Percentiles rank a stretch among this genome's conserved stretches.
These are phyloP conservation scores for Parathielavia hyrcaniae DNA, from an alignment of 495 filamentous ascomycete genomes.

Conservation along the genomic window DNA sequence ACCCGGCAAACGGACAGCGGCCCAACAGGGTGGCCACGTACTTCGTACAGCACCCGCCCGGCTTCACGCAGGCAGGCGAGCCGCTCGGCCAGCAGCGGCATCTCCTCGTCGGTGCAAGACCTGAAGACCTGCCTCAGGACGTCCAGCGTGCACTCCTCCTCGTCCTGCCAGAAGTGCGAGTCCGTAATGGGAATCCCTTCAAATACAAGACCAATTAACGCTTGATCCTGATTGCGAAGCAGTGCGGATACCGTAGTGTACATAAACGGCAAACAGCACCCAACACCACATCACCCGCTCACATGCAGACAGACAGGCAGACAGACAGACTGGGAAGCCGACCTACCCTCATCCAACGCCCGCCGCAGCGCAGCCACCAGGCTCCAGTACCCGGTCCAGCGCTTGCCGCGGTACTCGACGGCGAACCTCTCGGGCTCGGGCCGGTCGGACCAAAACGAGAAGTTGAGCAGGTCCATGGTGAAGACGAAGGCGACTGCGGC, in stretches of 20 bases:
- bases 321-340: slow-evolving; percentile 8
- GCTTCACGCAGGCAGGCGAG: slow-evolving; percentile 78
- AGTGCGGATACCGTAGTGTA: background rate
- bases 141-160: slow-evolving; percentile 68
- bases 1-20: background rate
- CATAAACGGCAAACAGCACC: background rate
- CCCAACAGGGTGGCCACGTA: slow-evolving; percentile 38
- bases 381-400: slow-evolving; percentile 94
- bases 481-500: slow-evolving; percentile 85
- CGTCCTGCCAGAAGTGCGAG: slow-evolving; percentile 78
- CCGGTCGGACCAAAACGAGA: slow-evolving; percentile 85
- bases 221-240: background rate
- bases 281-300: background rate
- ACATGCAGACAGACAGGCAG: background rate
- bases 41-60: slow-evolving; percentile 74
- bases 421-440: slow-evolving; percentile 61
- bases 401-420: slow-evolving; percentile 70
- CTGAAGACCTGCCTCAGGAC: slow-evolving; percentile 73
- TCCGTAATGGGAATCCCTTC: slow-evolving; percentile 85
- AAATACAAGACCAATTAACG: background rate
- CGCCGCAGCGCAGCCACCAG: slow-evolving; percentile 79
- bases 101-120: slow-evolving; percentile 76
- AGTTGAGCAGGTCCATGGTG: slow-evolving; percentile 93
- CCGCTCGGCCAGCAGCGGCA: slow-evolving; percentile 75
- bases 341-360: slow-evolving; percentile 78